Percentiles rank a stretch among this genome's conserved stretches.
These are phyloP conservation scores for Dendrothele bispora DNA, from an alignment of 768 basidiomycete genomes.

Conservation along the genomic window DNA sequence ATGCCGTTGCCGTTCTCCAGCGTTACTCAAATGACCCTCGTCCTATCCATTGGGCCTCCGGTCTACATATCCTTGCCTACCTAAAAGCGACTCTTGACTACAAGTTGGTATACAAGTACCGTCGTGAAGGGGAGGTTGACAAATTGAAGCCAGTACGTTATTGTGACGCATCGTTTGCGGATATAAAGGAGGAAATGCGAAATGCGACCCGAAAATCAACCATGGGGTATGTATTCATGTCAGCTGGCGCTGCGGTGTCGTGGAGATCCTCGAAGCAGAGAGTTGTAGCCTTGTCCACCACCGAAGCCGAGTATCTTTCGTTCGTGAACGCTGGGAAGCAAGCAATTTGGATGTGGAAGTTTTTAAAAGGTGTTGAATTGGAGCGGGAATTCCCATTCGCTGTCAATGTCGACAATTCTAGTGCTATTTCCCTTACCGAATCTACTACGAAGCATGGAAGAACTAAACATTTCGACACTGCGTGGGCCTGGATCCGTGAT, in stretches of 20 bases:
- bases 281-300: no score
- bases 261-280: conserved; percentile 35
- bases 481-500: conserved; percentile 10
- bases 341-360: conserved; percentile 24
- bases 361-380: conserved; percentile 20
- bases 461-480: conserved; percentile 33
- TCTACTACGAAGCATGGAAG: conserved; percentile 23
- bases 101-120: background rate
- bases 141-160: conserved; percentile 14
- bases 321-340: conserved; percentile 20
- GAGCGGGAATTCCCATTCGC: conserved; percentile 8
- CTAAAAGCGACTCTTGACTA: background rate
- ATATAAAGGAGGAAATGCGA: background rate
- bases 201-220: conserved; percentile 25
- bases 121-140: background rate
- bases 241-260: conserved; percentile 28
- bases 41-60: background rate
- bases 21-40: background rate
- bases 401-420: conserved; percentile 26
- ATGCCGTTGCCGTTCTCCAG: background rate
- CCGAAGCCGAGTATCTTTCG: conserved; percentile 38
- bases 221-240: conserved; percentile 29
- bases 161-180: conserved; percentile 25
- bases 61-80: background rate
- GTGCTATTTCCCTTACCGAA: conserved; percentile 24